Conservation (phyloP, 1,284 basidiomycete species). For the Fomitopsis schrenkii region DNA sequence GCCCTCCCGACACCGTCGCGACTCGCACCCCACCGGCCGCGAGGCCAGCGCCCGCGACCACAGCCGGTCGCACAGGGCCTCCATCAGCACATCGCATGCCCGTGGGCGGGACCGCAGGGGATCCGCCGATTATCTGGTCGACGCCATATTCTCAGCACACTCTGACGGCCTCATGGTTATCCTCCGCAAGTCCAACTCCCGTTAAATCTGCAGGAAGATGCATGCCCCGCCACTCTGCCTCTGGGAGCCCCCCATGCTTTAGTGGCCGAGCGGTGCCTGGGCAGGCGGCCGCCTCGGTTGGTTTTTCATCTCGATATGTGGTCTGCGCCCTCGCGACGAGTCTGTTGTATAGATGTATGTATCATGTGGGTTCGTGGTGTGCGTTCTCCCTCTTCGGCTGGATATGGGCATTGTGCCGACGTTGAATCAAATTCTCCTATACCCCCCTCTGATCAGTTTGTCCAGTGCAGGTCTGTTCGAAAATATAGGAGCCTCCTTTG, state of each 20-base stretch:
- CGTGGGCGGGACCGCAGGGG: slow-evolving; percentile 7
- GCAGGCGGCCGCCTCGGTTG: neutral
- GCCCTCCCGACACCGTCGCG: slow-evolving; percentile 18
- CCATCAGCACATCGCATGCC: slow-evolving; percentile 5
- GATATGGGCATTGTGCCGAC: neutral
- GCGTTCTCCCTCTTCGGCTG: neutral
- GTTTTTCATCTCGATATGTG: neutral
- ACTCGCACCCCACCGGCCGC: slow-evolving; percentile 2
- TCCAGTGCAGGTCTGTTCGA: neutral
- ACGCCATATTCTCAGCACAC: slow-evolving; percentile 78
- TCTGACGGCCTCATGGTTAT: slow-evolving; percentile 78
- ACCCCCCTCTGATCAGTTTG: neutral
- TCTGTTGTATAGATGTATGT: neutral
- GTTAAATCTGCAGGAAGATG: neutral
- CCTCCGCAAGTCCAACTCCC: slow-evolving; percentile 35
- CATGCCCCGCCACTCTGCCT: neutral
- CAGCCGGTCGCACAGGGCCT: slow-evolving; percentile 3
- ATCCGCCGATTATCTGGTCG: slow-evolving; percentile 44
- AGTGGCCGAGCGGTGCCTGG: neutral
- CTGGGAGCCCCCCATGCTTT: neutral
- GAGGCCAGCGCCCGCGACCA: slow-evolving; percentile 1
- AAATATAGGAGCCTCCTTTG: neutral
- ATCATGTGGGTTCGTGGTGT: neutral
- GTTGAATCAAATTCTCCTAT: neutral
- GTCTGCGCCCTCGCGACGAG: neutral